Base-by-base conservation (phyloP, 202 grass and related monocot species). In the Elaeis oleifera region DNA sequence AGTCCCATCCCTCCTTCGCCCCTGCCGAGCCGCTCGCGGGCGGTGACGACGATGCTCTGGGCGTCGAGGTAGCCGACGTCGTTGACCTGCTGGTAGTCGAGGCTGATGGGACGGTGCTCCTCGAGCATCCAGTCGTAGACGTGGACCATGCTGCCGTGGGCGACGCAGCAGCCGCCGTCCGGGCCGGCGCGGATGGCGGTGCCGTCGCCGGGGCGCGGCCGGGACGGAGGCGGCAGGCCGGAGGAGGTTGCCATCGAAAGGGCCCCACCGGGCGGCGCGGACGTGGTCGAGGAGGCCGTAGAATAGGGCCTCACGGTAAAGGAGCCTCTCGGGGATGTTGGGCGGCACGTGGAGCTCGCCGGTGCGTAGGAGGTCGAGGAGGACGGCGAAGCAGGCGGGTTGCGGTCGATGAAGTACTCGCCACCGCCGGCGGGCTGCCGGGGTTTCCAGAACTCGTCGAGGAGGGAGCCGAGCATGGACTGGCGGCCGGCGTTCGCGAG, bases 101-200 rank as follows among this genome's bases (percentile, higher is more conserved):
- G 81, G 28, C 69, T 85, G 49, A 95, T 78, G 1, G 89, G 76
- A 8, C 55, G 73, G 50, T 81, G 85, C 61, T 85, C 81, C 58
- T 95, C 81, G 24, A 95, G 81, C 85, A 89, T 85, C 89, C 85
- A 95, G 61, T 95, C 83, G 74, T 95, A 95, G n/a, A 85, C 79
- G 77, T 76, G 89, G 52, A 89, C 85, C 23, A 81, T 73, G 61
- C 81, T 80, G 8, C 89, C 85, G 58, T 95, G 89, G 59, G 89
- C 89, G 22, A 95, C 89, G 77, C 85, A 89, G 66, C 81, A 89
- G 1, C 89, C 89, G 21, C 85, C 89, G 65, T 95, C 89, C 9
- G 89, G 89, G 3, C 80, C 63, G 0, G 81, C 85, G 14, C 89
- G 85, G 64, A 95, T 70, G 36, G 89, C 85, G 5, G 89, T 89